A percentile compares a stretch with the other conserved stretches of the same genome.
Evolutionary conservation across 345 rosid genomes (phyloP).

Genomic region (Aquilaria sinensis): DNA sequence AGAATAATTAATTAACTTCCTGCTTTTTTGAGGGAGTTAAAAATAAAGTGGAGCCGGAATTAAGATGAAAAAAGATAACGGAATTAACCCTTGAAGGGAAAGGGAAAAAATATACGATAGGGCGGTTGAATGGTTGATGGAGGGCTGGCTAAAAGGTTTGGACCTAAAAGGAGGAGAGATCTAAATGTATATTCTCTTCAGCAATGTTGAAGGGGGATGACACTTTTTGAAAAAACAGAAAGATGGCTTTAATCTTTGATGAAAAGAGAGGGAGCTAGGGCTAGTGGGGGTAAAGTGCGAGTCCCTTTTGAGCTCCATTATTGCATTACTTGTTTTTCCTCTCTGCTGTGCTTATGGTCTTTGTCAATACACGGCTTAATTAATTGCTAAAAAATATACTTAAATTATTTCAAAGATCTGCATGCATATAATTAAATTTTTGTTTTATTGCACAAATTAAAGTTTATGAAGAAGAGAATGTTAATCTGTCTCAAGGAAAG

Average conservation of each 20-base stretch:
- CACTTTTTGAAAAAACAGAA: constrained; percentile 25
- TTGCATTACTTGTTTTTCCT: constrained; percentile 21
- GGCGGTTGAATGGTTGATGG: constrained; percentile 20
- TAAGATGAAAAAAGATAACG: neutral
- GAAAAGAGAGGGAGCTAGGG: constrained; percentile 10
- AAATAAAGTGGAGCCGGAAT: constrained; percentile 11
- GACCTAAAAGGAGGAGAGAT: constrained; percentile 17
- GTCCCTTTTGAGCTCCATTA: constrained; percentile 43
- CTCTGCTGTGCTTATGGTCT: constrained; percentile 21
- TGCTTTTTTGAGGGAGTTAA: constrained; percentile 11
- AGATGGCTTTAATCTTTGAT: constrained; percentile 24
- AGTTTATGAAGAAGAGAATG: no score
- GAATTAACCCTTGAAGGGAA: constrained; percentile 27
- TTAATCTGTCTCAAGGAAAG: no score
- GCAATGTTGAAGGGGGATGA: constrained; percentile 21
- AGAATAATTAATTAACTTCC: constrained; percentile 4
- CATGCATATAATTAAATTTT: constrained; percentile 2
- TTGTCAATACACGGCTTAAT: constrained; percentile 8
- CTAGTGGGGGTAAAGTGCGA: constrained; percentile 32
- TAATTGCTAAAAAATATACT: constrained; percentile 2
- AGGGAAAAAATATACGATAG: constrained; percentile 12
- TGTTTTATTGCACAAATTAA: neutral
- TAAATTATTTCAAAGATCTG: neutral
- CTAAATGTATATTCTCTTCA: constrained; percentile 39
- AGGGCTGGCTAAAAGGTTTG: constrained; percentile 19